Evolutionary conservation across 176 grass and related monocot genomes (phyloP), one percentile per base, ranked within the genome.

Genomic region (Triticum timopheevii): DNA sequence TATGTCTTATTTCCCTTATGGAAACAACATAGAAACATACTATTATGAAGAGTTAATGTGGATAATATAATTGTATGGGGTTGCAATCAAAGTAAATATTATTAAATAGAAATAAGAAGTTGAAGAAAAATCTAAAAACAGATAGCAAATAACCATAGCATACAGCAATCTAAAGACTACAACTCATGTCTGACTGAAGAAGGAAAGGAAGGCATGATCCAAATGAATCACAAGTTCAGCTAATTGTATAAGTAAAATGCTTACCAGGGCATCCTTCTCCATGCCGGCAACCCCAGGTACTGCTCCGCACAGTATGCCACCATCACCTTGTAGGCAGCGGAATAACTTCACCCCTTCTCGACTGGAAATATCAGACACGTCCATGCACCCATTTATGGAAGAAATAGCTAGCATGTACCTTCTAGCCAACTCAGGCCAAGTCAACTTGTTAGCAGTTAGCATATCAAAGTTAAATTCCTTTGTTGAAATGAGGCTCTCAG

Each of bases 231-330:
- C 16, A 73, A 87, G 1, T 62, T 30, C 33, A 80, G 34, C 49
- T 71, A 78, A 72, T 79, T 61, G 38, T 85, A 65, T 13, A 81
- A 56, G 77, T 17, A 80, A 80, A 58, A 49, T 82, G 79, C 88
- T 94, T 95, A 99, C 97, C 90, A 86, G 80, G n/a, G 97, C 92
- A 90, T 99, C 97, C 59, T 95, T 90, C 81, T 99, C 93, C 89
- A 99, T 99, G 77, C 94, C 94, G 85, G 85, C 65, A 88, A 99
- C 92, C 63, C 97, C 97, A 80, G 89, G 93, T 66, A 96, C 58
- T 42, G 97, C 90, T 73, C 97, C 97, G 78, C 94, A 99, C 35
- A 99, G 85, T 34, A 94, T 84, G 81, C 97, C 97, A 24, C 97
- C 97, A 86, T 96, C 97, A 36, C 97, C 97, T 81, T 96, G 92